Base-by-base conservation (phyloP, 768 basidiomycete species). In the Leucocoprinus leucothites region DNA sequence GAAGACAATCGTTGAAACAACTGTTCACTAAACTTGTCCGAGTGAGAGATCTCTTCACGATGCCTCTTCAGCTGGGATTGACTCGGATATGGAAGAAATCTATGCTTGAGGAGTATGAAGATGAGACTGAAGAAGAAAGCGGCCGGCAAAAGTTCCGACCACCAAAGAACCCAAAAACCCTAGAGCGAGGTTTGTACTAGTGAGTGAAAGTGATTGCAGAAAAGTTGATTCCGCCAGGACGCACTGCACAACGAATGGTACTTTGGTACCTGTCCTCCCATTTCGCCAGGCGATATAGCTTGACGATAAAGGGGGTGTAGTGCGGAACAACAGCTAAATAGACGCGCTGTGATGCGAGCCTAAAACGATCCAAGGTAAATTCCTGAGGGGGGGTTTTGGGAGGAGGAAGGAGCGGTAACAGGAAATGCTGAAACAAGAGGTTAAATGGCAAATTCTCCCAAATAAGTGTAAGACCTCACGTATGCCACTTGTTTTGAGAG, bases 161-260 rank as follows among this genome's bases (percentile, higher is more conserved):
- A 80, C 86, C 86, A 88, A 16, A 86, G 61, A 34, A 75, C 65
- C 87, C 87, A 88, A 59, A 79, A 88, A 1, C 73, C 53, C 87
- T 87, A n/a, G n/a, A n/a, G n/a, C n/a, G n/a, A n/a, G n/a, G n/a
- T n/a, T n/a, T n/a, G n/a, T n/a, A n/a, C n/a, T n/a, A n/a, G n/a
- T n/a, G n/a, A n/a, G n/a, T n/a, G n/a, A n/a, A n/a, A n/a, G n/a
- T n/a, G n/a, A n/a, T n/a, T n/a, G n/a, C n/a, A 19, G 11, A 19
- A 21, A 4, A 2, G 34, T 35, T 7, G 18, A 31, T 25, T 18
- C 26, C 31, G 31, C 11, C 31, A 19, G 6, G n/a, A 74, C 82
- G 50, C 61, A 87, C 86, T 28, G 62, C 51, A 58, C 86, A 89
- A 54, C 77, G 77, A 9, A 66, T 49, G 11, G 73, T 60, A 57